Conservation (phyloP, 1,284 basidiomycete species). For the Boletus sp. region DNA sequence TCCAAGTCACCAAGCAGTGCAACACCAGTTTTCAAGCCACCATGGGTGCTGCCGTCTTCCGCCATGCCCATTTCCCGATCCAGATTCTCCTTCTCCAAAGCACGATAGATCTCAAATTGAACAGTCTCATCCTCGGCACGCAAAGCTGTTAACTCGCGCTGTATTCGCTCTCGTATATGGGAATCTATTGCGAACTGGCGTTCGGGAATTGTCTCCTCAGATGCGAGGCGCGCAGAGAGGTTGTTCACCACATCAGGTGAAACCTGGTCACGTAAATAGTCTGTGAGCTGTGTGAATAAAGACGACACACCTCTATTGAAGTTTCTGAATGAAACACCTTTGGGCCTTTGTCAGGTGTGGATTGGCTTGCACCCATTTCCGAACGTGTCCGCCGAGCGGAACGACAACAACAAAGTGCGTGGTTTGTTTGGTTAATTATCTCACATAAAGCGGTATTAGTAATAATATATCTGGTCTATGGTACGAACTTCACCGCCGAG, state of each 20-base stretch:
- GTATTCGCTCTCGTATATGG: conserved; percentile 68
- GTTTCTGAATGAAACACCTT: conserved; percentile 67
- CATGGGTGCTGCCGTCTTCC: conserved; percentile 41
- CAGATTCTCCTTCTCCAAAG: conserved; percentile 80
- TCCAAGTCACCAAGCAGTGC: conserved; percentile 72
- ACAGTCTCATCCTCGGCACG: conserved; percentile 69
- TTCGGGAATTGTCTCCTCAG: conserved; percentile 60
- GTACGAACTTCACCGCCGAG: too few species aligned
- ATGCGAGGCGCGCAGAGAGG: conserved; percentile 63
- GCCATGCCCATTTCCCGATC: conserved; percentile 60
- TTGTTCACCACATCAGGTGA: conserved; percentile 76
- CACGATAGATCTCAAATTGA: conserved; percentile 65
- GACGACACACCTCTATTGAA: conserved; percentile 59
- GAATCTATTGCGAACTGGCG: conserved; percentile 73
- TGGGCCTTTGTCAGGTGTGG: conserved; percentile 54
- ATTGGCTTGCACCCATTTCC: conserved; percentile 70
- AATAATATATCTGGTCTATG: too few species aligned
- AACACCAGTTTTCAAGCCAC: conserved; percentile 60
- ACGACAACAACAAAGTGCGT: conserved; percentile 1
- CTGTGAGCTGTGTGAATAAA: conserved; percentile 5
- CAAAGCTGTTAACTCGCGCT: conserved; percentile 63
- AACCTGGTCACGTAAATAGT: conserved; percentile 51
- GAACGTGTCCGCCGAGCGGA: not conserved
- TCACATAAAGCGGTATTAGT: too few species aligned
- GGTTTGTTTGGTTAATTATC: conserved; percentile 27